Evolutionary conservation across 2,329 filamentous ascomycete genomes (phyloP).

Genomic region (Trematosphaeria pertusa): DNA sequence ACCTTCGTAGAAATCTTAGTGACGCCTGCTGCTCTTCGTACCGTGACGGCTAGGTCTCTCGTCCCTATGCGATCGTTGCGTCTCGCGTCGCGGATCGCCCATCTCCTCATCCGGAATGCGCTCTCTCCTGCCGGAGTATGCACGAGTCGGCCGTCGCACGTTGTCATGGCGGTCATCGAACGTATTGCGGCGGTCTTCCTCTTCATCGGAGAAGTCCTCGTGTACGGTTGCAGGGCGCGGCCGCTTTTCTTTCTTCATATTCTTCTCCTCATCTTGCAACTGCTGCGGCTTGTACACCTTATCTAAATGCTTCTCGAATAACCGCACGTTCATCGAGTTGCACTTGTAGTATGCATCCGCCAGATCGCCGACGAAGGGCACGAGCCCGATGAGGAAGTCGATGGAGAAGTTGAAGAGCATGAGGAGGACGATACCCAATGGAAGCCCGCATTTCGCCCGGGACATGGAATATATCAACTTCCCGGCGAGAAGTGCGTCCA

Average conservation of each 20-base stretch:
- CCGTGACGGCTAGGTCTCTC: conserved; percentile 32
- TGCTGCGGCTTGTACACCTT: conserved; percentile 65
- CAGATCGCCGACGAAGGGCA: conserved; percentile 79
- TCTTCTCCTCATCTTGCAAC: conserved; percentile 23
- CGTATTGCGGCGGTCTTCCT: conserved; percentile 33
- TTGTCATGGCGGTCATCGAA: conserved; percentile 32
- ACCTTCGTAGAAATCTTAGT: conserved; percentile 9
- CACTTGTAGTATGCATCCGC: conserved; percentile 75
- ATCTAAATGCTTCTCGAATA: conserved; percentile 72
- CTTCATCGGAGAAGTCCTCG: conserved; percentile 53
- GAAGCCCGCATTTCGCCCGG: conserved; percentile 79
- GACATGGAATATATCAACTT: conserved; percentile 77
- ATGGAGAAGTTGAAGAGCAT: conserved; percentile 84
- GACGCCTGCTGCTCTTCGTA: conserved; percentile 31
- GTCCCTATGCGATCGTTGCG: conserved; percentile 22
- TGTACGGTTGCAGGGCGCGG: conserved; percentile 55
- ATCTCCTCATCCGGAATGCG: conserved; percentile 41
- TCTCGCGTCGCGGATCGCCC: conserved; percentile 32
- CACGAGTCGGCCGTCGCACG: conserved; percentile 36
- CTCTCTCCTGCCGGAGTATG: conserved; percentile 36
- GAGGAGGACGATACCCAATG: conserved; percentile 62
- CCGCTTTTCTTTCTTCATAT: conserved; percentile 29
- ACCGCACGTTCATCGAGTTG: conserved; percentile 77
- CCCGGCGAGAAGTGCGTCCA: conserved; percentile 57
- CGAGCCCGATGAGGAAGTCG: conserved; percentile 75